phyloP scores from a whole-genome alignment of 1,284 basidiomycete genomes.

The Tylopilus sp. region DNA sequence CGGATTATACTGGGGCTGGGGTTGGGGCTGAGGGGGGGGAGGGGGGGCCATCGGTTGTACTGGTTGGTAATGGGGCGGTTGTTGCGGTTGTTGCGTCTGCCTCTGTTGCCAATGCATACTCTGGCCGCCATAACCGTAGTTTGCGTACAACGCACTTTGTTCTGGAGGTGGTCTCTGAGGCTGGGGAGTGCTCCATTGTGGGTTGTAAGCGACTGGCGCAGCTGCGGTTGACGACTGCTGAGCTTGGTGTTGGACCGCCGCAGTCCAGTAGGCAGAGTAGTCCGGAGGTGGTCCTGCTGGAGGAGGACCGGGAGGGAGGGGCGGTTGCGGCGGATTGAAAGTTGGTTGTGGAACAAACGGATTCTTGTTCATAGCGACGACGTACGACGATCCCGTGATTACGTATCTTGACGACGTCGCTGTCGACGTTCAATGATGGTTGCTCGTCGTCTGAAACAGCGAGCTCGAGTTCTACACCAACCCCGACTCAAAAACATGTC shows the following conservation, averaged over 20 bases:
- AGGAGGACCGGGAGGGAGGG: conserved; percentile 74
- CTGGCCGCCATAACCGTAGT: conserved; percentile 77
- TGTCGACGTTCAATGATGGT: conserved; percentile 7
- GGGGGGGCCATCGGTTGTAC: conserved; percentile 52
- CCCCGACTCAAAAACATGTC: conserved; percentile 12
- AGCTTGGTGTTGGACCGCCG: conserved; percentile 51
- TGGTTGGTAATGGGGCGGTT: conserved; percentile 45
- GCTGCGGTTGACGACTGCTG: conserved; percentile 31
- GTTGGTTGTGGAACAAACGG: conserved; percentile 69
- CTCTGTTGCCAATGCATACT: conserved; percentile 62
- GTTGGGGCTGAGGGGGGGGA: conserved; percentile 54
- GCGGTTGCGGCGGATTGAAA: conserved; percentile 69
- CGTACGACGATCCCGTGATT: conserved; percentile 14
- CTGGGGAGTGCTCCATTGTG: conserved; percentile 65
- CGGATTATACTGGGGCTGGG: conserved; percentile 67
- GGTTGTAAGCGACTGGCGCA: conserved; percentile 52
- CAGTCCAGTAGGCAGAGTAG: conserved; percentile 74
- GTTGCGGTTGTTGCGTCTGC: conserved; percentile 47
- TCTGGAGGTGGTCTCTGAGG: conserved; percentile 64
- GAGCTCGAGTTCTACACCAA: conserved; percentile 16
- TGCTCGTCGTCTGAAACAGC: conserved; percentile 26
- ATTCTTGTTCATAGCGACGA: conserved; percentile 70
- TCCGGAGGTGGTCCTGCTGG: conserved; percentile 71
- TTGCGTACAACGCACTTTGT: conserved; percentile 77
- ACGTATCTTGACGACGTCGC: conserved; percentile 1